phyloP scores from a whole-genome alignment of 2,329 filamentous ascomycete genomes.

The Aureobasidium sp. region DNA sequence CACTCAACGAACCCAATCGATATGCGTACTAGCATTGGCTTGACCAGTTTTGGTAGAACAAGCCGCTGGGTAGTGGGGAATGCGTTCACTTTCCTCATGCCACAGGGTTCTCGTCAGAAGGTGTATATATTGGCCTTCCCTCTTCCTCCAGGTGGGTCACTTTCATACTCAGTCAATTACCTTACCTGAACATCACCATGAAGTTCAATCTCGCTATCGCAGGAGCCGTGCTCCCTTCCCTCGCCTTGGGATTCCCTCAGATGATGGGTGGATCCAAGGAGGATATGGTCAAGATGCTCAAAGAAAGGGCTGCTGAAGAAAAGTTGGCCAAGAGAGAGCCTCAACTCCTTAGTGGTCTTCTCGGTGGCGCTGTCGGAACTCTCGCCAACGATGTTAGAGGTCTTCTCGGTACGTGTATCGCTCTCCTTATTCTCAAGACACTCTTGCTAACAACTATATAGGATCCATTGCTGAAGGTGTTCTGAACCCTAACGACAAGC shows the following conservation, averaged over 20 bases:
- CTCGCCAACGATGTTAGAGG: slow-evolving; percentile 10
- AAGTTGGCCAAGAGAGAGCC: slow-evolving; percentile 8
- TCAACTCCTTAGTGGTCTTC: not conserved
- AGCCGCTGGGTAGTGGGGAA: not conserved
- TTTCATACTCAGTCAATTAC: slow-evolving; percentile 2
- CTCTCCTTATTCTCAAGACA: too few species aligned
- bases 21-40: not conserved
- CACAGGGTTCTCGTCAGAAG: not conserved
- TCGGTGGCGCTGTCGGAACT: not conserved
- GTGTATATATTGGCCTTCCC: slow-evolving; percentile 10
- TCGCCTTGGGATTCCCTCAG: slow-evolving; percentile 15
- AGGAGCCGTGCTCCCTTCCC: slow-evolving; percentile 13
- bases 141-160: not conserved
- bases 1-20: not conserved
- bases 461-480: slow-evolving; percentile 28
- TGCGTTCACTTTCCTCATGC: not conserved
- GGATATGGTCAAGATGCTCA: slow-evolving; percentile 6
- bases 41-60: not conserved
- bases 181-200: slow-evolving; percentile 9
- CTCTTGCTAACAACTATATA: slow-evolving; percentile 21
- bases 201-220: slow-evolving; percentile 16
- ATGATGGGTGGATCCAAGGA: slow-evolving; percentile 16
- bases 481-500: slow-evolving; percentile 30
- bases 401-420: not conserved
- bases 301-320: slow-evolving; percentile 11